Evolutionary conservation across 106 monocot genomes (phyloP).

Genomic region (Dendrobium officinale): DNA sequence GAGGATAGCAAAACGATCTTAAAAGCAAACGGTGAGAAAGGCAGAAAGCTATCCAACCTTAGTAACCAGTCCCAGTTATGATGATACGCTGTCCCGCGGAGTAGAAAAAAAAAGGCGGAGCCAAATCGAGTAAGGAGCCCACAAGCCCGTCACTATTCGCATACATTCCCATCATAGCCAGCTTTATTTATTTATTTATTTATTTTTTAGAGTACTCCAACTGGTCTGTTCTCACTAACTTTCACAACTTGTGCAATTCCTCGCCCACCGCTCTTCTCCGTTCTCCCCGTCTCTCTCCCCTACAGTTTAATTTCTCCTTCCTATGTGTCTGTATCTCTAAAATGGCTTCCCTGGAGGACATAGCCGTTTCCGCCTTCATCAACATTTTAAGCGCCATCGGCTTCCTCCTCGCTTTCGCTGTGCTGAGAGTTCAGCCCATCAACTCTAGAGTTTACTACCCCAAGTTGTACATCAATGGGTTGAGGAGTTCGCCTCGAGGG

Average conservation of each 20-base stretch:
- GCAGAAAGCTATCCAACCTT: no score
- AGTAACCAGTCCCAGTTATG: no score
- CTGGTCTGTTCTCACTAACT: no score
- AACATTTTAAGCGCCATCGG: constrained; percentile 61
- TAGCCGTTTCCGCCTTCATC: constrained; percentile 81
- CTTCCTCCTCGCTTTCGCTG: constrained; percentile 81
- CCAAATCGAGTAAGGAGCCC: not conserved
- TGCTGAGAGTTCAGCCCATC: constrained; percentile 72
- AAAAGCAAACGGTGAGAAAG: no score
- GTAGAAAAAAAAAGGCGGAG: no score
- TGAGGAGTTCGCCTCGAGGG: constrained; percentile 30
- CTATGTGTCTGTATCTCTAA: not conserved
- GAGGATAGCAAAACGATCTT: no score
- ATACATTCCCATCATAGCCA: not conserved
- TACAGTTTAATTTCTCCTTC: not conserved
- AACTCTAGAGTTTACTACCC: constrained; percentile 83
- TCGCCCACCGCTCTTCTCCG: not conserved
- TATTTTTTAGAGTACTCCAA: no score
- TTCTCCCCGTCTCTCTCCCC: not conserved
- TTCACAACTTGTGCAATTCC: no score
- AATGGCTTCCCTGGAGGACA: constrained; percentile 79
- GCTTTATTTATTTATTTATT: no score
- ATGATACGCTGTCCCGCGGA: no score
- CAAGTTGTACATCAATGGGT: constrained; percentile 63
- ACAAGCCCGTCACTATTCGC: not conserved